These are phyloP conservation scores for Heimioporus punctisporus DNA, from an alignment of 1,284 basidiomycete species.

Conservation along the genomic window DNA sequence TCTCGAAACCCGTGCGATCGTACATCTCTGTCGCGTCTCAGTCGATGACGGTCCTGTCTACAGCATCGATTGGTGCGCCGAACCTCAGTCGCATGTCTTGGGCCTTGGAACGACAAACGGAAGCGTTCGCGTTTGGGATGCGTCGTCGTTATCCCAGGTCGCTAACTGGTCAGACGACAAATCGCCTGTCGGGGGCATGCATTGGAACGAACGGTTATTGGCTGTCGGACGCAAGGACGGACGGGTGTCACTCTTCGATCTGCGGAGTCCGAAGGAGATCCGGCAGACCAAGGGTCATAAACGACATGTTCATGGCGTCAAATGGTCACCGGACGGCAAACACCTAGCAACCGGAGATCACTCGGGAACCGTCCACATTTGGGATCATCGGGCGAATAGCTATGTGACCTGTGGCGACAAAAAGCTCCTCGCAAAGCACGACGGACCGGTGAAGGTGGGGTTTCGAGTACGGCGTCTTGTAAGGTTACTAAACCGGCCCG, in stretches of 20 bases:
- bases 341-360: constrained; percentile 46
- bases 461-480: neutral
- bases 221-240: constrained; percentile 43
- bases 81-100: constrained; percentile 32
- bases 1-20: constrained; percentile 45
- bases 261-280: constrained; percentile 32
- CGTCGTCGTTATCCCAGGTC: constrained; percentile 28
- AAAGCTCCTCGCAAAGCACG: constrained; percentile 52
- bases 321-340: constrained; percentile 46
- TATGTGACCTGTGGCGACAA: constrained; percentile 34
- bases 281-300: constrained; percentile 36
- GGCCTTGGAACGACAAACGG: constrained; percentile 43
- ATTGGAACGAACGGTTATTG: constrained; percentile 42
- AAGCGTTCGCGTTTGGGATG: constrained; percentile 44
- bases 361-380: constrained; percentile 43
- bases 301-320: constrained; percentile 44
- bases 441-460: constrained; percentile 56
- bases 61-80: constrained; percentile 41
- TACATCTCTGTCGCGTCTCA: constrained; percentile 40
- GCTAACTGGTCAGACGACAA: constrained; percentile 38
- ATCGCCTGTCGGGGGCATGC: constrained; percentile 42
- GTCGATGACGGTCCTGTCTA: constrained; percentile 33
- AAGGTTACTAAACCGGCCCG: constrained; percentile 1
- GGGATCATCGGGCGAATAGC: constrained; percentile 44
- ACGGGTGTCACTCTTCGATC: constrained; percentile 40